These are phyloP conservation scores for Eucalyptus tenuipes DNA, from an alignment of 345 rosid genomes.

Conservation along the genomic window DNA sequence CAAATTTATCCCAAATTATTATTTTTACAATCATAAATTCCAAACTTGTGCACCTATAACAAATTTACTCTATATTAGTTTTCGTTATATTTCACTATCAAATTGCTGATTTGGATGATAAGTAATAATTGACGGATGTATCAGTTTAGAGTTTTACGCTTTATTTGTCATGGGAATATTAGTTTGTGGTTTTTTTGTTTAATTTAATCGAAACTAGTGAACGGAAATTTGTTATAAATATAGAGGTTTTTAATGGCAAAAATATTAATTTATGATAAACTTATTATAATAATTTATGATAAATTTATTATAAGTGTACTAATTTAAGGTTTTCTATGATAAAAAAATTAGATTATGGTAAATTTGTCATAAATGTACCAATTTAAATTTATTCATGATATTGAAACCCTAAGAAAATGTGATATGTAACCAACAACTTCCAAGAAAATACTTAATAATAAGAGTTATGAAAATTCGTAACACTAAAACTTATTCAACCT, in stretches of 20 bases:
- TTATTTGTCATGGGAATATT: no score
- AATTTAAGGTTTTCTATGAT: rapidly evolving
- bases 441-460: not conserved
- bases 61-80: no score
- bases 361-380: rapidly evolving
- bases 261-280: no score
- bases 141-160: no score
- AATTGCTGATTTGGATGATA: rapidly evolving
- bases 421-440: not conserved
- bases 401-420: no score
- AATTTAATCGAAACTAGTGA: no score
- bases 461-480: not conserved
- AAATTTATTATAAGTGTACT: rapidly evolving
- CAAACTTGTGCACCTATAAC: rapidly evolving
- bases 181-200: no score
- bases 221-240: rapidly evolving
- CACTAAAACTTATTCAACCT: not conserved
- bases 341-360: no score
- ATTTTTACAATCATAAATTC: rapidly evolving
- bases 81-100: rapidly evolving
- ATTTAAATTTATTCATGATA: no score
- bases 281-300: no score
- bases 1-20: no score
- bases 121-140: rapidly evolving
- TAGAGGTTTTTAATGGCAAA: rapidly evolving